Evolutionary conservation across 768 basidiomycete species (phyloP), one percentile per base, ranked within the genome.

Genomic region (Tricholomella constricta): DNA sequence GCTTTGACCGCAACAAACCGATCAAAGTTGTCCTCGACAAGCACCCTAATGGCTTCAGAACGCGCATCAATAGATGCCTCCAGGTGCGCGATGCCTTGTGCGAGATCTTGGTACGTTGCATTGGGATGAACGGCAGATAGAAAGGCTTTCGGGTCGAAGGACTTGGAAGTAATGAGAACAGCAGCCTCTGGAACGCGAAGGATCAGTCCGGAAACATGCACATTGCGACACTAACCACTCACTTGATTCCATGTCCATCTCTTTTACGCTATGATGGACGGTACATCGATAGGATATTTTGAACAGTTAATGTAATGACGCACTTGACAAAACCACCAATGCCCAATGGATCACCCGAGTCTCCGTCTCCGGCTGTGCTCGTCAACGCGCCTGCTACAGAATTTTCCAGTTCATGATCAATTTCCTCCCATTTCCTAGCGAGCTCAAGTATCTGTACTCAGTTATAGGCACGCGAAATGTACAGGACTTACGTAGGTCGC

Each of bases 1-100:
- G 92, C 91, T 64, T 99, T 99, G 51, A 99, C 96, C 2, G 92
- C 91, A 15, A 98, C 96, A 63, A 98, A 99, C 11, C 94, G 81
- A 72, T 98, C 95, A 69, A 98, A 98, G 69, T 98, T 97, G 62
- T 98, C 94, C 67, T 98, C 95, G 9, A 99, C 97, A 27, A 99
- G 79, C 19, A 95, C 84, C 35, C 94, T 80, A 51, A 98, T 87
- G n/a, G 95, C 97, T 60, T 95, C 91, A 1, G 94, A 95, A 38
- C 95, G 85, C 2, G 88, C 81, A 63, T 98, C 95, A 52, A 98
- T 87, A 11, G 91, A 88, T 7, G 82, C 72, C 57, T 84, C 82
- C 6, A 98, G 77, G 55, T 86, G 83, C 0, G 79, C 67, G 23
- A 93, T 88, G 3, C 95, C 96, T 11, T 79, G 72, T 2, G 86